Evolutionary conservation across 2,329 filamentous ascomycete species (phyloP).

Genomic region (Cryoendolithus antarcticus): DNA sequence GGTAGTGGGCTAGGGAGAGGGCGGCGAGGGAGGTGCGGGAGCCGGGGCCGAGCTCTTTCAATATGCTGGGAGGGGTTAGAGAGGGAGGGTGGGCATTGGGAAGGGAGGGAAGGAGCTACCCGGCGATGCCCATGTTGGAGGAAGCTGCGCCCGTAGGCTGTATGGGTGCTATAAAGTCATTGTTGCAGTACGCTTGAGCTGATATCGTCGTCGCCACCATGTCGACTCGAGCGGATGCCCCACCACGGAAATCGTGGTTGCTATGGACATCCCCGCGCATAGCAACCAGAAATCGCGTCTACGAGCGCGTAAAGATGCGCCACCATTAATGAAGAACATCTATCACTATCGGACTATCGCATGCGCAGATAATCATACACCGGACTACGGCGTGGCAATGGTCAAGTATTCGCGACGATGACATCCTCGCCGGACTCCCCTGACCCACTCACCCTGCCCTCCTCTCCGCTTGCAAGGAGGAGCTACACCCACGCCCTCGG

Average conservation of each 20-base stretch:
- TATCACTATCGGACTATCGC: no score
- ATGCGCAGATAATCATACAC: no score
- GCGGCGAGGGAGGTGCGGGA: constrained; percentile 70
- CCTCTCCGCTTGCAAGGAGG: constrained; percentile 17
- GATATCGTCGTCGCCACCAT: no score
- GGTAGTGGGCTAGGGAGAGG: constrained; percentile 65
- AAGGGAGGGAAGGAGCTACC: constrained; percentile 7
- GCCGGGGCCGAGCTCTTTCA: constrained; percentile 75
- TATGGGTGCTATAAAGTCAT: neutral
- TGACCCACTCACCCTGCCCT: constrained; percentile 23
- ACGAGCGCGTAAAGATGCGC: no score
- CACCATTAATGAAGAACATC: no score
- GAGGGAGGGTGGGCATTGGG: no score
- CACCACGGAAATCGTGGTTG: no score
- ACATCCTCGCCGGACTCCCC: constrained; percentile 12
- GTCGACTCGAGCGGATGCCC: no score
- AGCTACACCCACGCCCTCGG: constrained; percentile 1
- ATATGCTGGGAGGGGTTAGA: constrained; percentile 45
- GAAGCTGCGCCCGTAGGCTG: neutral
- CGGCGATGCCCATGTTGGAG: constrained; percentile 17
- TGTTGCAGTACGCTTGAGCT: neutral
- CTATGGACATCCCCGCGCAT: no score
- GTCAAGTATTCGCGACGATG: no score
- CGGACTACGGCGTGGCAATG: no score
- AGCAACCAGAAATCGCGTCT: no score